Base-by-base conservation (phyloP, 2,329 filamentous ascomycete species). In the Colletotrichum lupini region DNA sequence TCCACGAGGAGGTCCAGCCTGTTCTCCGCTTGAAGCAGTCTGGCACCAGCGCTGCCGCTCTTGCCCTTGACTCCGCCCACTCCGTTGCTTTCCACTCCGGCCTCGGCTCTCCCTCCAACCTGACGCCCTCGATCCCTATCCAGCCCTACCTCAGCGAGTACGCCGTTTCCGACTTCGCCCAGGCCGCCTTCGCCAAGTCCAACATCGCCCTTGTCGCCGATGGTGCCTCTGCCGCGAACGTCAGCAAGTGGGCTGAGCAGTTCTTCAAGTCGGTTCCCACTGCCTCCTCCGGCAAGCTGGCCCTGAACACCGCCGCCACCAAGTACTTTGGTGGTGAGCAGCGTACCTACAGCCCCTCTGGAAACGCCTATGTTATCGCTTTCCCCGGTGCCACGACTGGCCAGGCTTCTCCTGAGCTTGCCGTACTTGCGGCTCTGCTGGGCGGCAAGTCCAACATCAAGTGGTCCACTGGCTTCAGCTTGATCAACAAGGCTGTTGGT, bases 261-360 rank as follows among this genome's bases (percentile, higher is more conserved):
- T 98, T 98, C 90, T 98, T 99, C 89, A 91, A 92, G 82, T 88
- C 89, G 73, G 87, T 93, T 62, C 89, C 92, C 72, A 82, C 87
- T 77, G 83, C 87, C 76, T 81, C 89, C 75, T 83, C 85, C 77
- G 84, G 86, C 80, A 85, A 87, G 79, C 83, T 88, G 77, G 79
- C 85, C 53, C 85, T 93, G 76, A 89, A 91, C 81, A 86, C 87
- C 75, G 84, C 90, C 77, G 87, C 93, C 76, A 90, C 91, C 82
- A 97, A 95, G 85, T 99, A 98, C 91, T 94, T 91, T 81, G 97
- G 97, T 83, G 97, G 97, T 81, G 95, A 99, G 89, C 94, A 97
- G 87, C 94, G 97, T 78, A 93, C 94, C 77, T 88, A 93, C 76
- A 93, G 95, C 83, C 88, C 87, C 73, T 87, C 88, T 76, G 93